Evolutionary conservation across 1,284 basidiomycete genomes (phyloP).

Genomic region (Boletus austroedulis): DNA sequence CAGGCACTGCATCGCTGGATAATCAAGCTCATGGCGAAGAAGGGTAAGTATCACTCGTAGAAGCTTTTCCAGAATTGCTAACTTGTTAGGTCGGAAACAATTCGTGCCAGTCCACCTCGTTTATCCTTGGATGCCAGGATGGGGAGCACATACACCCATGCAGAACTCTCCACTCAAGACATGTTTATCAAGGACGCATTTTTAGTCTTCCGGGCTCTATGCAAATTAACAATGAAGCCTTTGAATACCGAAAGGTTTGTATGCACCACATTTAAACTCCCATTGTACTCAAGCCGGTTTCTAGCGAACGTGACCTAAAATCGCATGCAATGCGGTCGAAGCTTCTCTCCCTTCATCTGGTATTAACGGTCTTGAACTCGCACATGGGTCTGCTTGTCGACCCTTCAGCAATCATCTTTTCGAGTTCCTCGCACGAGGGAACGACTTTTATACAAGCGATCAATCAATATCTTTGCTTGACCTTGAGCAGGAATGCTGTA

Average conservation of each 20-base stretch:
- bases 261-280: background rate
- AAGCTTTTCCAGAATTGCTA: constrained; percentile 3
- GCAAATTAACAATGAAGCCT: constrained; percentile 98
- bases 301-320: constrained; percentile 86
- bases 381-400: constrained; percentile 90
- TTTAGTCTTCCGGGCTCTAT: constrained; percentile 91
- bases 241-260: constrained; percentile 85
- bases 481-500: constrained; percentile 92
- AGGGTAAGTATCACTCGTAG: constrained; percentile 20
- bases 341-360: constrained; percentile 87
- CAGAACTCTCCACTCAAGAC: constrained; percentile 62
- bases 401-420: constrained; percentile 82
- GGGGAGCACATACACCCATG: constrained; percentile 15
- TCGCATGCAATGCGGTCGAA: constrained; percentile 97
- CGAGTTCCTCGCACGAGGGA: constrained; percentile 80
- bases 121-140: constrained; percentile 7
- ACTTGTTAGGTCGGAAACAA: constrained; percentile 7
- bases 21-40: constrained; percentile 14
- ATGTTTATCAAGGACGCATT: constrained; percentile 95
- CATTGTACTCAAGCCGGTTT: constrained; percentile 10
- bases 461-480: constrained; percentile 93
- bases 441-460: constrained; percentile 88
- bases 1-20: constrained; percentile 7
- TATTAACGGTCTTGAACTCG: constrained; percentile 88
- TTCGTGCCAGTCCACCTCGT: constrained; percentile 7